Base-by-base conservation (phyloP, 257 asterid genomes). In the Petrea volubilis region DNA sequence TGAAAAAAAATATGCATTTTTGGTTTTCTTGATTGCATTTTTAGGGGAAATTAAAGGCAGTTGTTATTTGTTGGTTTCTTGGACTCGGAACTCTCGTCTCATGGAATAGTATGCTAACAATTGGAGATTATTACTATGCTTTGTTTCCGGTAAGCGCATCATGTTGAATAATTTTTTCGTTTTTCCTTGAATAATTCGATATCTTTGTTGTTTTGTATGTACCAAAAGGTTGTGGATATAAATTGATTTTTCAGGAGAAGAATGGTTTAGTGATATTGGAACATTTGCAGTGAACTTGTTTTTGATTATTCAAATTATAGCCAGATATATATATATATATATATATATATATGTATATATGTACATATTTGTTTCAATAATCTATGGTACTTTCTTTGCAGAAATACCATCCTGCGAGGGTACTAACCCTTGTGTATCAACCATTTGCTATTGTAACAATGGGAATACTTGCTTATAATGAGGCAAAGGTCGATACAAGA, bases 351-450 rank as follows among this genome's bases (percentile, higher is more conserved):
- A n/a, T n/a, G n/a, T n/a, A n/a, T n/a, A n/a, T n/a, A n/a, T n/a
- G n/a, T 29, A n/a, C 13, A 28, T 40, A 40, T 17, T 12, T 34
- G n/a, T n/a, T n/a, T n/a, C n/a, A 8, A 36, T 5, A 7, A 21
- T 53, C 13, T 7, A n/a, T 43, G 36, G 25, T 11, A 25, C 29
- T 56, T 13, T 31, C 0, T 51, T 40, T 72, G 51, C 77, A 93
- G 98, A 13, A 74, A 25, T 93, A 91, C 58, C 98, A 91, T 81
- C 96, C 97, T 36, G 63, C 91, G 0, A 83, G 98, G 76, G 96
- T 89, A 24, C 93, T 91, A 38, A 87, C 97, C 57, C 86, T 91
- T 5, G 96, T 91, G 56, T 91, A 89, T 80, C 95, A 91, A 67
- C 95, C 96, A 6, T 89, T 91, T 82, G 93, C 96, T n/a, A 75